These are phyloP conservation scores for Trichoderma oligosporum DNA, from an alignment of 2,329 filamentous ascomycete species.

Conservation along the genomic window DNA sequence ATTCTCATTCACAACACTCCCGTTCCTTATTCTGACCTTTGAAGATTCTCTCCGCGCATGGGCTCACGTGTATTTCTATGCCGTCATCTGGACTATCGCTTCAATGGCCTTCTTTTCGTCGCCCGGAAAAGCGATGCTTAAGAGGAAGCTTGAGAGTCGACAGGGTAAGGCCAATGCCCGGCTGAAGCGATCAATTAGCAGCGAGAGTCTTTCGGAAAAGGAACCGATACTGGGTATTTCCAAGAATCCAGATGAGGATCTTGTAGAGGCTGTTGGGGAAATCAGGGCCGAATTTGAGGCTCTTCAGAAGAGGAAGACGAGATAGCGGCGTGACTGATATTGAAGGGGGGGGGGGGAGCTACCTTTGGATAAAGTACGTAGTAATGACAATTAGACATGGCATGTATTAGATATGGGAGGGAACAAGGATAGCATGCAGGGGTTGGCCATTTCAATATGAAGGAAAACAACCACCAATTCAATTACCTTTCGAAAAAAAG, in stretches of 20 bases:
- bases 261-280: constrained; percentile 75
- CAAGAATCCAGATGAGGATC: constrained; percentile 68
- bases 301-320: constrained; percentile 22
- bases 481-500: no score
- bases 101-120: constrained; percentile 75
- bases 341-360: neutral
- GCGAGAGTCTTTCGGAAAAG: constrained; percentile 52
- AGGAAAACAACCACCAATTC: no score
- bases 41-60: constrained; percentile 69
- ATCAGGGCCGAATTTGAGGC: constrained; percentile 62
- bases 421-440: neutral
- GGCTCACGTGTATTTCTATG: constrained; percentile 86
- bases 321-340: neutral
- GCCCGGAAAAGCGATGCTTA: constrained; percentile 63
- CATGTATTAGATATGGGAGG: neutral
- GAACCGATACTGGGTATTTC: constrained; percentile 74
- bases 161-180: constrained; percentile 44
- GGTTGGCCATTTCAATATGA: no score
- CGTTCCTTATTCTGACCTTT: constrained; percentile 80
- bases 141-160: constrained; percentile 56
- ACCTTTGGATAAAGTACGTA: neutral
- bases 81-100: constrained; percentile 60
- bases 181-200: constrained; percentile 50
- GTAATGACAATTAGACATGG: neutral
- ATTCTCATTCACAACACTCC: constrained; percentile 77